Evolutionary conservation across 306 rosid genomes (phyloP), one percentile per base, ranked within the genome.

Genomic region (Albizia julibrissin): DNA sequence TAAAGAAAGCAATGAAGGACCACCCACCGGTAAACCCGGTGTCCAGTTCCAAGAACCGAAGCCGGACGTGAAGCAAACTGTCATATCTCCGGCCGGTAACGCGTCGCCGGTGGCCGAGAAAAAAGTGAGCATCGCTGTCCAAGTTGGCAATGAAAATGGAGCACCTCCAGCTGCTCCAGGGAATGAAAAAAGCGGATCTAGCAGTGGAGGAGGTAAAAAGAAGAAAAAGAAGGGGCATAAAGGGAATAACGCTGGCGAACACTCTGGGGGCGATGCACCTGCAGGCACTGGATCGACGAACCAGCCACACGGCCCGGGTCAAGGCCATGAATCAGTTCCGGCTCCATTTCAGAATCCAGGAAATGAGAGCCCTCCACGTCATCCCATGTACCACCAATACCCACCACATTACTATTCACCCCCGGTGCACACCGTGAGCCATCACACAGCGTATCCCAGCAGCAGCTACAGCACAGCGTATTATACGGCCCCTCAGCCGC

Each of bases 211-310:
- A 33, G 88, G 83, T 10, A 91, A 87, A 79, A 93, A 85, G 91
- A 95, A 91, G 91, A 95, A 91, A 78, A 92, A 87, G 82, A 95
- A 91, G 78, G 89, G 78, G 47, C 69, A 81, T 8, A 91, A 86
- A 62, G 86, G 64, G 71, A 84, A 50, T 49, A 88, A 59, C 42
- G 84, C 43, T 2, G 75, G 22, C 19, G 87, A 78, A 72, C 85
- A 79, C 16, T 37, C 47, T 10, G 68, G 69, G 0, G 40, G 39
- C 39, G 89, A 74, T n/a, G 88, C 81, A 4, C 81, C 87, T 0
- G 76, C 80, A 8, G 29, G 72, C 71, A 79, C 80, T 39, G 92
- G 77, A 85, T 72, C 85, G n/a, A 69, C 84, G 33, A 74, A 13
- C 72, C 84, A 58, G 78, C 46, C 76, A 59, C 77, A 78, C 0